phyloP scores from a whole-genome alignment of 495 filamentous ascomycete genomes.

The Neurospora sublineolata region DNA sequence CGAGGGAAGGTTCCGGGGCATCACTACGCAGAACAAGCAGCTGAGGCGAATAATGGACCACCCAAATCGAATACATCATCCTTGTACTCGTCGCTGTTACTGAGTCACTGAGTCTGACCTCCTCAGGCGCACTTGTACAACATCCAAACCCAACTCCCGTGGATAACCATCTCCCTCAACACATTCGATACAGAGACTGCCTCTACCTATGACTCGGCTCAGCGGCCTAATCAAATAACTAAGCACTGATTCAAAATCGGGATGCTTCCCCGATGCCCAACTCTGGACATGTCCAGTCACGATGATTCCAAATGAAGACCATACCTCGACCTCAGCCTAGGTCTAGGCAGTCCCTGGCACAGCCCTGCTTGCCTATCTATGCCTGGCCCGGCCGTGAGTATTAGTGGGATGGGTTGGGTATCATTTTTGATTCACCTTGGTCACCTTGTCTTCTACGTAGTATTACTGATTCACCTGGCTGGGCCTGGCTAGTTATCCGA shows the following conservation, averaged over 20 bases:
- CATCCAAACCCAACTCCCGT: neutral
- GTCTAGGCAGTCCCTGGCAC: neutral
- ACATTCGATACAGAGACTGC: neutral
- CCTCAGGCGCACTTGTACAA: neutral
- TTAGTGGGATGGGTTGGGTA: neutral
- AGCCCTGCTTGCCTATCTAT: neutral
- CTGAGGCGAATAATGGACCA: neutral
- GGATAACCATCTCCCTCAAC: neutral
- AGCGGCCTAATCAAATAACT: neutral
- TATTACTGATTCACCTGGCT: neutral
- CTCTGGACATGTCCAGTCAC: neutral
- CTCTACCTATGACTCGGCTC: neutral
- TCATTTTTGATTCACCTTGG: neutral
- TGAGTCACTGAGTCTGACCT: neutral
- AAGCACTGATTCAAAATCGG: neutral
- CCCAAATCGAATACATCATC: neutral
- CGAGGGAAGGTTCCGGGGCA: neutral
- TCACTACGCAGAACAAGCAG: neutral
- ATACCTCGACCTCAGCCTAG: neutral
- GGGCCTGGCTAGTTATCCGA: no score
- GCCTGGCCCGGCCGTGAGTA: neutral
- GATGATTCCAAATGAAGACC: neutral
- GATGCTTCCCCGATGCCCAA: neutral
- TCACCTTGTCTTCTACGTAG: neutral
- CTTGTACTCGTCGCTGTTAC: neutral